A percentile compares a stretch with the other conserved stretches of the same genome.
These are phyloP conservation scores for Venturia nashicola DNA, from an alignment of 2,329 filamentous ascomycete species.

Conservation along the genomic window DNA sequence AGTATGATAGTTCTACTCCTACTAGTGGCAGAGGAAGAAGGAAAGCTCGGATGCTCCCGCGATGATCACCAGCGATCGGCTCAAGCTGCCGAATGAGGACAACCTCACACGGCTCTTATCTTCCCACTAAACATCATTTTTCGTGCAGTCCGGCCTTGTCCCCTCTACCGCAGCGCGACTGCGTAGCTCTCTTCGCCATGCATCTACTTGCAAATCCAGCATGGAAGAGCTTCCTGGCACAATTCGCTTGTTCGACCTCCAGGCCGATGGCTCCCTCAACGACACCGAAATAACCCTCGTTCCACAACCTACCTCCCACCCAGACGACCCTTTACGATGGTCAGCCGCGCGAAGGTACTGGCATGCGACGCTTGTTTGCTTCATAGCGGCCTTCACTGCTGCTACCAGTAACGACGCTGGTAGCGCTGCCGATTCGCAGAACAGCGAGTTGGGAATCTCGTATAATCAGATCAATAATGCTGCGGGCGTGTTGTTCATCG, in stretches of 20 bases:
- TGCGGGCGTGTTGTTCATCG: conserved; percentile 44
- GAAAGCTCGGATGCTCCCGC: neutral
- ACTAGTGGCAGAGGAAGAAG: too few relatives aligned
- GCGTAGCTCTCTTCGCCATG: neutral
- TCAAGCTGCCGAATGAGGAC: neutral
- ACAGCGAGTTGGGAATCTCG: conserved; percentile 37
- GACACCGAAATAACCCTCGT: conserved; percentile 3
- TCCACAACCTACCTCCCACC: neutral
- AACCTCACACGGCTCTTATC: neutral
- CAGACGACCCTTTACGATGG: conserved; percentile 6
- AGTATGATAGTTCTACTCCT: neutral
- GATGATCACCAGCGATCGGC: neutral
- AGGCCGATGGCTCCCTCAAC: neutral
- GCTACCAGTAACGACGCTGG: conserved; percentile 45
- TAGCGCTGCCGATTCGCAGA: conserved; percentile 38
- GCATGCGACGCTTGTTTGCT: conserved; percentile 40
- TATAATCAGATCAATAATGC: conserved; percentile 43
- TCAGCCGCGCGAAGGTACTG: conserved; percentile 13
- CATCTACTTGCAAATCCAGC: neutral
- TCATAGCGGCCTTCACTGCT: conserved; percentile 42
- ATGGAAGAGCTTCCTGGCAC: conserved; percentile 3
- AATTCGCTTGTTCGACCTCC: neutral
- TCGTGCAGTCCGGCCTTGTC: neutral
- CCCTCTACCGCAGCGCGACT: neutral
- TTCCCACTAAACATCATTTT: neutral